Percentiles rank a stretch among this genome's conserved stretches.
Conservation (phyloP, 345 rosid species). For the Lepidium africanum region DNA sequence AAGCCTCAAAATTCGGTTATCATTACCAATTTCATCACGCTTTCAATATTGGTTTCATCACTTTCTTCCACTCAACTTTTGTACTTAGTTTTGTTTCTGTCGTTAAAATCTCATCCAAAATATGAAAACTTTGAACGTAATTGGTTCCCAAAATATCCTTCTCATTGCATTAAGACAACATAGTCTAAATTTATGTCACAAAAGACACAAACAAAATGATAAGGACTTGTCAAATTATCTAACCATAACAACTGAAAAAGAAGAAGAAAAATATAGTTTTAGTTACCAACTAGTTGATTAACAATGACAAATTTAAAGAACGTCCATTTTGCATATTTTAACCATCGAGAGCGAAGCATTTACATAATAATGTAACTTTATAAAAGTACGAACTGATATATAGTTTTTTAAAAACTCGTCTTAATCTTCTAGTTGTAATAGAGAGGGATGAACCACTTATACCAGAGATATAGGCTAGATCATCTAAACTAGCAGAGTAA, state of each 20-base stretch:
- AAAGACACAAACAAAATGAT: background rate
- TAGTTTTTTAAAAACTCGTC: no score
- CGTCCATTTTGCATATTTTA: background rate
- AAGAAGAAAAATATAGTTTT: background rate
- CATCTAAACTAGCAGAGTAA: no score
- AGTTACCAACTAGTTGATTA: no score
- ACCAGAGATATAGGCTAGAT: no score
- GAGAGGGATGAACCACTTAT: no score
- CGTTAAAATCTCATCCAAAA: background rate
- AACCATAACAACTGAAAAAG: background rate
- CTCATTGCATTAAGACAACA: background rate
- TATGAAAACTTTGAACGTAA: background rate
- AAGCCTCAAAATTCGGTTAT: background rate
- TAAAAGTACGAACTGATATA: no score
- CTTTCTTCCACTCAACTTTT: conserved; percentile 10
- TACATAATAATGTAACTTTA: background rate
- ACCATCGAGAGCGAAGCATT: background rate
- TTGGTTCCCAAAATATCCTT: background rate
- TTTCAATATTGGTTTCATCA: background rate
- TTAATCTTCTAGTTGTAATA: no score
- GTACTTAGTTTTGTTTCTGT: background rate
- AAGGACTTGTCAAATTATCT: background rate
- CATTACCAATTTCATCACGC: conserved; percentile 12
- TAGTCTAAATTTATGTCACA: background rate
- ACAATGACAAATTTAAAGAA: background rate